Evolutionary conservation across 345 rosid genomes (phyloP).

Genomic region (Erodium maritimum): DNA sequence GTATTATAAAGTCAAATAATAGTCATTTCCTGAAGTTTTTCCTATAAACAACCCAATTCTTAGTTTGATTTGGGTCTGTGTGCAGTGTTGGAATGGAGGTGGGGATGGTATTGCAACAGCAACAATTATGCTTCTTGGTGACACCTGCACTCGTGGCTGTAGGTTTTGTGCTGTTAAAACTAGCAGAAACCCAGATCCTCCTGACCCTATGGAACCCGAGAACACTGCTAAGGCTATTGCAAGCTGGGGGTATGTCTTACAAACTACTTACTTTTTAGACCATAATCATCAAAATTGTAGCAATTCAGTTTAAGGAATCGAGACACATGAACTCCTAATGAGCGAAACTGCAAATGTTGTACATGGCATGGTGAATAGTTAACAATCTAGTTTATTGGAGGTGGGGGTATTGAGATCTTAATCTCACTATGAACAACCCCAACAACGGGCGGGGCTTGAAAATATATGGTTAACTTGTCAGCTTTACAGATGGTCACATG

Average conservation of each 20-base stretch:
- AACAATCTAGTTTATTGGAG: background rate
- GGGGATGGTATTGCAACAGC: conserved; percentile 94
- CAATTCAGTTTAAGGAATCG: background rate
- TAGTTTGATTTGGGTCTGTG: background rate
- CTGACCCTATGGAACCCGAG: conserved; percentile 88
- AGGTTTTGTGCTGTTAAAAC: conserved; percentile 99
- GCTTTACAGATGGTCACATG: background rate
- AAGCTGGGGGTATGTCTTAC: conserved; percentile 71
- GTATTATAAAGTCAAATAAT: too few relatives aligned
- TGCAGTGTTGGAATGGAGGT: conserved; percentile 98
- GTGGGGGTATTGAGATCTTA: background rate
- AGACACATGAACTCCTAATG: background rate
- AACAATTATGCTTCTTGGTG: conserved; percentile 94
- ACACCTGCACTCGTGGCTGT: conserved; percentile 98
- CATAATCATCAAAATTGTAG: too few relatives aligned
- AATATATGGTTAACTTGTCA: background rate
- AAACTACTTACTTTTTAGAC: background rate
- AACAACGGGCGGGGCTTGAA: background rate
- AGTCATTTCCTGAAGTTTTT: too few relatives aligned
- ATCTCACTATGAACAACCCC: background rate
- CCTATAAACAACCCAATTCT: too few relatives aligned
- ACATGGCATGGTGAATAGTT: background rate
- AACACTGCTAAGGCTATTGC: conserved; percentile 87
- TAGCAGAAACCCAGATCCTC: conserved; percentile 78
- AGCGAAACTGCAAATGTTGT: background rate